Evolutionary conservation across 2,329 filamentous ascomycete species (phyloP).

Genomic region (Cercospora zeae-maydis): DNA sequence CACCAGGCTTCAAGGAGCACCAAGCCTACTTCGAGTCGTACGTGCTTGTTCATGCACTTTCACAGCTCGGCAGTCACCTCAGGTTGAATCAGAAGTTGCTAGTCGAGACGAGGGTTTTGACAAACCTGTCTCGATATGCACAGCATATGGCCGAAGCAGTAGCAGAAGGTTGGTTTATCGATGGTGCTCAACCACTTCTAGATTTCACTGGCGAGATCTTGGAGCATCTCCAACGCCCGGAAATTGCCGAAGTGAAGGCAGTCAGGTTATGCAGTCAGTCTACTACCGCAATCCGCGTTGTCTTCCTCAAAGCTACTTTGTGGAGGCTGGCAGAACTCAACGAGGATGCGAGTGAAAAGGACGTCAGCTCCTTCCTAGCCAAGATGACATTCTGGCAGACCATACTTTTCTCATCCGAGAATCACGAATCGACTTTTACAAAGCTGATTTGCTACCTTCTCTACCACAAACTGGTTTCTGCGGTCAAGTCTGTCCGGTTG

Average conservation of each 20-base stretch:
- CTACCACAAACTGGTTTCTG: constrained; percentile 80
- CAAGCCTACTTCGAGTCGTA: constrained; percentile 95
- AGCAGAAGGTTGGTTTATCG: constrained; percentile 94
- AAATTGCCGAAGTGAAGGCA: constrained; percentile 75
- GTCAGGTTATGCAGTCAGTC: constrained; percentile 89
- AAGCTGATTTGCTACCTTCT: constrained; percentile 88
- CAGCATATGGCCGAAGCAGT: constrained; percentile 82
- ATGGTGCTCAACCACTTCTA: constrained; percentile 76
- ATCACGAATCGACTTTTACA: constrained; percentile 75
- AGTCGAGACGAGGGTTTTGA: constrained; percentile 76
- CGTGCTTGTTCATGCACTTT: constrained; percentile 70
- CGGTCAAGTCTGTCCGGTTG: constrained; percentile 62
- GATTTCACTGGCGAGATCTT: constrained; percentile 82
- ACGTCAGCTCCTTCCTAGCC: constrained; percentile 69
- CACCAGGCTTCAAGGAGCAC: constrained; percentile 89
- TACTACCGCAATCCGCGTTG: constrained; percentile 68
- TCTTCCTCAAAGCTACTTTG: constrained; percentile 74
- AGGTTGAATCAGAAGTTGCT: constrained; percentile 69
- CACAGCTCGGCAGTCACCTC: constrained; percentile 66
- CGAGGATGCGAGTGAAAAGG: constrained; percentile 57
- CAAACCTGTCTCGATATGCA: constrained; percentile 78
- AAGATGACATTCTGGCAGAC: constrained; percentile 96
- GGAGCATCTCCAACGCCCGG: constrained; percentile 83
- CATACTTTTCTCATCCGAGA: constrained; percentile 74
- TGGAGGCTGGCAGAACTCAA: constrained; percentile 81